Conservation (phyloP, 345 rosid genomes). For the Erysimum cheiranthoides region DNA sequence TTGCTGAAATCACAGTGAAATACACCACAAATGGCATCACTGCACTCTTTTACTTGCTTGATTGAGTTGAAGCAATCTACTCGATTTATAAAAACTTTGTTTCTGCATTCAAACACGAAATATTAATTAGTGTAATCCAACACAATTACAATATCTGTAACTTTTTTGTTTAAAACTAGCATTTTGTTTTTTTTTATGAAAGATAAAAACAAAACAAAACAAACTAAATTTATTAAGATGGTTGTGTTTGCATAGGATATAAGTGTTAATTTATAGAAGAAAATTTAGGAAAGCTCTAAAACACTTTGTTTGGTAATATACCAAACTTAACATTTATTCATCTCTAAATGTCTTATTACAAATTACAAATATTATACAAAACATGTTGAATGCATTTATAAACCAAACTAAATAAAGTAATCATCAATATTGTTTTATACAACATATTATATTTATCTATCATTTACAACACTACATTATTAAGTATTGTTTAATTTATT, state of each 20-base stretch:
- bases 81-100: not conserved
- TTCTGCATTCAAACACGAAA: not conserved
- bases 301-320: not conserved
- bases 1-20: not conserved
- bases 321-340: not conserved
- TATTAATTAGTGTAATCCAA: not conserved
- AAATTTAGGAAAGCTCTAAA: not conserved
- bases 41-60: not conserved
- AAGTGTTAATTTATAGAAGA: not conserved
- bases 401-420: too few relatives aligned
- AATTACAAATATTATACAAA: too few relatives aligned
- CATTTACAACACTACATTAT: too few relatives aligned
- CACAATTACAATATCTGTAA: not conserved
- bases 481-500: too few relatives aligned
- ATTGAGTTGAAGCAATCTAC: not conserved
- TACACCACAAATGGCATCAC: not conserved
- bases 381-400: too few relatives aligned
- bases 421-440: too few relatives aligned
- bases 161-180: not conserved
- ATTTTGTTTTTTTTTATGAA: not conserved
- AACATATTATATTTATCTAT: too few relatives aligned
- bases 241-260: not conserved
- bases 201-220: too few relatives aligned
- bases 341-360: not conserved
- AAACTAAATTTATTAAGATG: not conserved